A percentile compares a stretch with the other conserved stretches of the same genome.
Evolutionary conservation across 106 monocot genomes (phyloP).

Genomic region (Platanthera zijinensis): DNA sequence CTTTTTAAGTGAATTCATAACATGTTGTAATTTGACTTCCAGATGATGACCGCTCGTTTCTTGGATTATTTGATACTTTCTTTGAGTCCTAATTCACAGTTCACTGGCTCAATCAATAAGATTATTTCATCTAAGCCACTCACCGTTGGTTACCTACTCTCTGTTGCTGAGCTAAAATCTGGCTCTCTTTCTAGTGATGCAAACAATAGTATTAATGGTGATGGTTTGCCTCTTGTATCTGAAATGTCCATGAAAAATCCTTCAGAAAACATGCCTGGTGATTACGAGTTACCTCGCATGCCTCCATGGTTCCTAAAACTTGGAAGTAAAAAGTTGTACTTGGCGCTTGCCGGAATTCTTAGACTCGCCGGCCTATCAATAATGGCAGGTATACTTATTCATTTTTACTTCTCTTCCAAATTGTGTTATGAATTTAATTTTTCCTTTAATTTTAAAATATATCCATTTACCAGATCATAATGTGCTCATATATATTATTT

Average conservation of each 20-base stretch:
- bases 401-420: not conserved
- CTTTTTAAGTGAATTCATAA: not conserved
- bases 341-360: slow-evolving; percentile 66
- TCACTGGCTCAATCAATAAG: slow-evolving; percentile 65
- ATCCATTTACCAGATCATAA: not conserved
- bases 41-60: slow-evolving; percentile 47
- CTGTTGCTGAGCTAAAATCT: slow-evolving; percentile 78
- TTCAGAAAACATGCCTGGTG: slow-evolving; percentile 3
- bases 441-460: not conserved
- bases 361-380: slow-evolving; percentile 74
- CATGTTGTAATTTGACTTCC: slow-evolving; percentile 14
- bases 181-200: slow-evolving; percentile 24
- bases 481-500: not conserved
- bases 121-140: slow-evolving; percentile 68
- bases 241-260: slow-evolving; percentile 25
- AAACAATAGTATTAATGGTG: slow-evolving; percentile 3
- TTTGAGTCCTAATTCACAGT: slow-evolving; percentile 72
- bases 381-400: slow-evolving; percentile 48
- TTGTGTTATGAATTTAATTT: not conserved
- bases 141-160: slow-evolving; percentile 80
- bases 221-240: slow-evolving; percentile 19
- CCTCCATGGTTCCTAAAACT: slow-evolving; percentile 85
- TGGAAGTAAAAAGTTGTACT: slow-evolving; percentile 62
- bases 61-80: slow-evolving; percentile 52
- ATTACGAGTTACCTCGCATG: slow-evolving; percentile 64